These are phyloP conservation scores for Funneliformis geosporum DNA, from an alignment of 192 early-diverging fungal species.

Conservation along the genomic window DNA sequence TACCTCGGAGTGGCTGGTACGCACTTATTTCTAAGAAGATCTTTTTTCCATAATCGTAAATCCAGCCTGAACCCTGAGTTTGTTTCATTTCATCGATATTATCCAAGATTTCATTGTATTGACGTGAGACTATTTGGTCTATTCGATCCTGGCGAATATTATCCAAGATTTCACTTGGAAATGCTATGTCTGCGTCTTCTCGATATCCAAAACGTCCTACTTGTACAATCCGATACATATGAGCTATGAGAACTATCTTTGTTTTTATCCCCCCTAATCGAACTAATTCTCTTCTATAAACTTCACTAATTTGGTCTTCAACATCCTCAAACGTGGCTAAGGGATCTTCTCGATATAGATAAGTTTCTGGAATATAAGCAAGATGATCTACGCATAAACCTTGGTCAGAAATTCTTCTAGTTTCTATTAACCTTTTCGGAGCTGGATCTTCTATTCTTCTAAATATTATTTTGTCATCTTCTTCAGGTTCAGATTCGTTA, in stretches of 20 bases:
- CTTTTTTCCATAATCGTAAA: background rate
- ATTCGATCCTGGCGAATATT: background rate
- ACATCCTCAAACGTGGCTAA: constrained; percentile 6
- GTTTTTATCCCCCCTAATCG: background rate
- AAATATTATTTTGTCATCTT: no score
- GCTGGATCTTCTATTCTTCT: no score
- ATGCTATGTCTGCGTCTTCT: background rate
- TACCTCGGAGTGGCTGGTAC: background rate
- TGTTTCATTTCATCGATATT: background rate
- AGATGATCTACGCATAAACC: no score
- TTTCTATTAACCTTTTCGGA: no score
- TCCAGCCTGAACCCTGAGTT: background rate
- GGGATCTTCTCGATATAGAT: no score
- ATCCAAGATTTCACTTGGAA: background rate
- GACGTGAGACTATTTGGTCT: background rate
- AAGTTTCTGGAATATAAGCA: no score
- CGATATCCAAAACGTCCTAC: background rate
- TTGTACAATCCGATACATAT: no score
- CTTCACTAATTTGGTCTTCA: constrained; percentile 12
- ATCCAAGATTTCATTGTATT: background rate
- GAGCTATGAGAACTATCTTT: background rate
- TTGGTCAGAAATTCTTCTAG: no score
- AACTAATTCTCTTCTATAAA: constrained; percentile 3
- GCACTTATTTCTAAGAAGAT: constrained; percentile 12
- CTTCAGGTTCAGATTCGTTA: no score